These are phyloP conservation scores for Besnoitia besnoiti DNA, from an alignment of 169 alveolate species.

Conservation along the genomic window DNA sequence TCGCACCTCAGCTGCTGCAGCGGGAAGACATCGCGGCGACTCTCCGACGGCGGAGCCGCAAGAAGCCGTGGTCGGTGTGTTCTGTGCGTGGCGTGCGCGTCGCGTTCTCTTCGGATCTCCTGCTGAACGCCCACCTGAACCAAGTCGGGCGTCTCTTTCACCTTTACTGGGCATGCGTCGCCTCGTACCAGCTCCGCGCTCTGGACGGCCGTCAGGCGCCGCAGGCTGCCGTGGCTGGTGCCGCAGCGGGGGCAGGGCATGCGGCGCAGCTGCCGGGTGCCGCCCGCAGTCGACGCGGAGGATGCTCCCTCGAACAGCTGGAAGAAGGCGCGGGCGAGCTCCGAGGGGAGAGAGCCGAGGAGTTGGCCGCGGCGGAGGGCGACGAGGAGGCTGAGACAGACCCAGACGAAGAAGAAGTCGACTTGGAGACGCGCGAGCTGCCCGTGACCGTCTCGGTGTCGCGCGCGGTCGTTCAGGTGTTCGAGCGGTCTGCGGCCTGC, in stretches of 20 bases:
- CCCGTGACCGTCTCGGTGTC: neutral
- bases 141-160: conserved; percentile 3
- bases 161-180: neutral
- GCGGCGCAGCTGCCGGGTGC: too few species aligned
- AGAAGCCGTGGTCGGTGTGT: neutral
- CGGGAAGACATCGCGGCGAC: neutral
- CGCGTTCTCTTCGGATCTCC: neutral
- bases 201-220: neutral
- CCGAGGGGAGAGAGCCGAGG: neutral
- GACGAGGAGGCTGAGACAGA: neutral
- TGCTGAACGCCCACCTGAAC: conserved; percentile 3
- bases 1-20: neutral
- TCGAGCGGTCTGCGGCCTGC: conserved; percentile 13
- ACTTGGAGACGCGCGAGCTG: neutral
- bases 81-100: neutral
- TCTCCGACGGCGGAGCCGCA: neutral
- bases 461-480: neutral
- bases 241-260: too few species aligned
- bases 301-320: neutral
- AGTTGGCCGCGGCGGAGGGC: neutral
- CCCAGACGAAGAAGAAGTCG: neutral
- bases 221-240: neutral
- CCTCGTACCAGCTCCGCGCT: neutral
- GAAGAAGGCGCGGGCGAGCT: neutral
- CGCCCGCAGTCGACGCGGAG: too few species aligned